Percentiles rank a stretch among this genome's conserved stretches.
Evolutionary conservation across 192 early-diverging fungal species (phyloP).

Genomic region (Coemansia sp.): DNA sequence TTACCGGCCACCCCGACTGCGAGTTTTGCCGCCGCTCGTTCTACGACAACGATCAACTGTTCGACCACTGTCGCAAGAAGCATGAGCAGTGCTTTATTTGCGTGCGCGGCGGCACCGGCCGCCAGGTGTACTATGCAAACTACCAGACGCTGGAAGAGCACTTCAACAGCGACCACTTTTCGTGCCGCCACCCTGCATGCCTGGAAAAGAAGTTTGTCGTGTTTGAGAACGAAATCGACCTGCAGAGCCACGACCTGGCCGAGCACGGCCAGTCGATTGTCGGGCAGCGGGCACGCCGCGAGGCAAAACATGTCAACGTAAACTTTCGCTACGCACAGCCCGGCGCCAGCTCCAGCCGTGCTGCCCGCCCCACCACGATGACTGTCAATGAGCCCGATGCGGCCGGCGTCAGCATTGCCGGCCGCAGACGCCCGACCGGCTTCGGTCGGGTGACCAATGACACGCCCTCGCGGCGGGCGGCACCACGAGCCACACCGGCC

Average conservation of each 20-base stretch:
- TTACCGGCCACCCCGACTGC: slow-evolving; percentile 85
- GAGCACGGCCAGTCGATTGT: slow-evolving; percentile 23
- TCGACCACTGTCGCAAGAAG: slow-evolving; percentile 84
- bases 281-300: slow-evolving; percentile 35
- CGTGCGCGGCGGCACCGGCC: slow-evolving; percentile 59
- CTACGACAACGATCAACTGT: slow-evolving; percentile 92
- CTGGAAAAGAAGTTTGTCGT: slow-evolving; percentile 95
- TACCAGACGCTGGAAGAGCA: slow-evolving; percentile 80
- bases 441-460: slow-evolving; percentile 23
- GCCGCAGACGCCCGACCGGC: slow-evolving; percentile 33
- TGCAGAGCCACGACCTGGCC: slow-evolving; percentile 82
- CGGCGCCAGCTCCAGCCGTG: slow-evolving; percentile 2
- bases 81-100: slow-evolving; percentile 97
- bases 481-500: background rate
- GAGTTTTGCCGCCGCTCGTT: slow-evolving; percentile 80
- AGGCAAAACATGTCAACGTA: slow-evolving; percentile 40
- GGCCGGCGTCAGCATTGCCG: slow-evolving; percentile 38
- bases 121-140: slow-evolving; percentile 84
- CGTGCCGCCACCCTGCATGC: slow-evolving; percentile 76
- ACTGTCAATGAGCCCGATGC: slow-evolving; percentile 37
- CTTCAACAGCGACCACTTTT: slow-evolving; percentile 75
- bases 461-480: background rate
- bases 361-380: slow-evolving; percentile 28
- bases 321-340: slow-evolving; percentile 16
- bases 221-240: slow-evolving; percentile 85